Evolutionary conservation across 345 rosid genomes (phyloP).

Genomic region (Dipteronia dyeriana): DNA sequence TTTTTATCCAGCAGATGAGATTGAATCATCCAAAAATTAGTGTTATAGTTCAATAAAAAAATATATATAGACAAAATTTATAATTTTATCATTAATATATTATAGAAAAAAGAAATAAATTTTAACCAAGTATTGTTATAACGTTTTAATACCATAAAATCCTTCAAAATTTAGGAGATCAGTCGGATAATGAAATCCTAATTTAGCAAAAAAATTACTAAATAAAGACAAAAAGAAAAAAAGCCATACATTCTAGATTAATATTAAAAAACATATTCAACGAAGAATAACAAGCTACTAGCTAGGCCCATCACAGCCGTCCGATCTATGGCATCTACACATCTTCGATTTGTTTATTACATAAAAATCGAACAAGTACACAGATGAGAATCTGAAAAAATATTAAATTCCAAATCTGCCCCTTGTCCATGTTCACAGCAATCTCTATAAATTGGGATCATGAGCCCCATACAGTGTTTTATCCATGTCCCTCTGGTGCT

Average conservation of each 20-base stretch:
- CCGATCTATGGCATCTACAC: background rate
- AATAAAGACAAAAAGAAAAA: background rate
- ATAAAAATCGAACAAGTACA: constrained; percentile 4
- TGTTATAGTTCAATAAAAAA: no score
- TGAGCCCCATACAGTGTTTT: background rate
- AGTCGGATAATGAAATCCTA: background rate
- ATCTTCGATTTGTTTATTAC: background rate
- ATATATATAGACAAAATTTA: no score
- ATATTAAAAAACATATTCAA: background rate
- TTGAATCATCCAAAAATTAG: no score
- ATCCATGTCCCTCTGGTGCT: background rate
- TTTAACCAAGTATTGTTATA: background rate
- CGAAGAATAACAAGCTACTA: background rate
- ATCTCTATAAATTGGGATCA: constrained; percentile 20
- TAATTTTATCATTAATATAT: no score
- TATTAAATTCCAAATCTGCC: constrained; percentile 6
- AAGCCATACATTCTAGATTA: background rate
- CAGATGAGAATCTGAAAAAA: background rate
- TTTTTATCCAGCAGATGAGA: no score
- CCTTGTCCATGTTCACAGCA: background rate
- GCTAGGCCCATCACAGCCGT: background rate
- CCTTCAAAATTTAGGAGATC: background rate
- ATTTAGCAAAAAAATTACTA: background rate
- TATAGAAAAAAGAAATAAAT: no score
- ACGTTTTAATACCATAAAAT: background rate